phyloP scores from a whole-genome alignment of 164 flowering plant species.

The Paratinospora sagittata region DNA sequence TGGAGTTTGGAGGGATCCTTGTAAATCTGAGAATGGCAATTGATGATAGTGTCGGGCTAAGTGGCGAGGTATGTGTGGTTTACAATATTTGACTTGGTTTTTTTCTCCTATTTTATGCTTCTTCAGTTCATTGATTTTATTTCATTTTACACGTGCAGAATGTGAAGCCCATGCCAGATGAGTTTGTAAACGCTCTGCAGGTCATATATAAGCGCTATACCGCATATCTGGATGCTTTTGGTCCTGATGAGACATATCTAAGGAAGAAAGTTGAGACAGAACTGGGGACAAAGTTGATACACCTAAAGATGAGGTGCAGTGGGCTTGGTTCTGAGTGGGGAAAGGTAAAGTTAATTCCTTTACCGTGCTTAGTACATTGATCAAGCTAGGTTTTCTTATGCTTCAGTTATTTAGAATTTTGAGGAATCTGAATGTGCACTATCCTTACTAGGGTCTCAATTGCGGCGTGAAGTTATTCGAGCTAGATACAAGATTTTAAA shows the following conservation, averaged over 20 bases:
- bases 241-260: constrained; percentile 70
- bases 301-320: constrained; percentile 83
- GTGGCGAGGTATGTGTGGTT: constrained; percentile 68
- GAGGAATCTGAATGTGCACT: background rate
- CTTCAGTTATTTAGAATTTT: background rate
- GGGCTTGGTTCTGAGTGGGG: constrained; percentile 88
- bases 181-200: constrained; percentile 40
- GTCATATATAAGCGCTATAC: constrained; percentile 49
- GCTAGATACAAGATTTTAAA: too few species aligned
- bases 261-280: constrained; percentile 86
- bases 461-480: too few species aligned
- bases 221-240: constrained; percentile 75
- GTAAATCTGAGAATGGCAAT: constrained; percentile 69
- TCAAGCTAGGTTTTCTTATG: background rate
- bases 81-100: background rate
- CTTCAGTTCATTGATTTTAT: background rate
- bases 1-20: constrained; percentile 62
- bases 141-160: constrained; percentile 33
- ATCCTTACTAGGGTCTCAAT: too few species aligned
- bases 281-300: constrained; percentile 81
- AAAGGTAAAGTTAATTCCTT: constrained; percentile 46
- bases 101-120: background rate
- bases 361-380: background rate
- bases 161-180: constrained; percentile 59
- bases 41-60: constrained; percentile 73